phyloP scores from a whole-genome alignment of 208 protist genomes.

The Giardia duodenalis region DNA sequence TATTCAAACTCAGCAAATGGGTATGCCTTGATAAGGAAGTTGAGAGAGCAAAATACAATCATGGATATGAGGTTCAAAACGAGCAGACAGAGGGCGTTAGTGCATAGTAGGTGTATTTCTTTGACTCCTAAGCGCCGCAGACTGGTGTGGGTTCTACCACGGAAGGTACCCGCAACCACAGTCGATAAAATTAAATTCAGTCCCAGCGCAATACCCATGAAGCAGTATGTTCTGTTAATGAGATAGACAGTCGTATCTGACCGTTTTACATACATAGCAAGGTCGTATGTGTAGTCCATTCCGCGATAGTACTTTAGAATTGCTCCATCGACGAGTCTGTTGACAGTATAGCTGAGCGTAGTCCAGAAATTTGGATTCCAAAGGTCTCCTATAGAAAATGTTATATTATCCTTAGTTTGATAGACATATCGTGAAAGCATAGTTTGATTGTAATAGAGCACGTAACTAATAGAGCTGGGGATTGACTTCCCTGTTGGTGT shows the following conservation, averaged over 20 bases:
- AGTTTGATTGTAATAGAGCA: conserved; percentile 8
- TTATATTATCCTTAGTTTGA: background rate
- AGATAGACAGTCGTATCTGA: background rate
- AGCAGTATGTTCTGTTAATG: background rate
- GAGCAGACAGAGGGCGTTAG: background rate
- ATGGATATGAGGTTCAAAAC: background rate
- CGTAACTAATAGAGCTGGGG: background rate
- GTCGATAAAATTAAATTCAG: background rate
- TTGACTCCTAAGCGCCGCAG: background rate
- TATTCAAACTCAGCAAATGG: background rate
- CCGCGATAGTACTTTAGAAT: background rate
- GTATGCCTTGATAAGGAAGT: background rate
- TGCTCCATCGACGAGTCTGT: background rate
- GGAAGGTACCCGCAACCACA: background rate
- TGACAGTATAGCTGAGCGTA: background rate
- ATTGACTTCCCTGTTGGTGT: no score
- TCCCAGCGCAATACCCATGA: background rate
- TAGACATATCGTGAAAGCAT: background rate
- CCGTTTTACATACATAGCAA: background rate
- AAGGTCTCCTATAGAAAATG: background rate
- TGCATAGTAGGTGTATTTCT: background rate
- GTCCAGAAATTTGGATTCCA: background rate
- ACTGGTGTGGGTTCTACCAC: background rate
- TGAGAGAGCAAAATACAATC: background rate
- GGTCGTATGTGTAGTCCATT: background rate